A percentile compares a stretch with the other conserved stretches of the same genome.
Evolutionary conservation across 129 eudicot genomes (phyloP).

Genomic region (Sambucus nigra): DNA sequence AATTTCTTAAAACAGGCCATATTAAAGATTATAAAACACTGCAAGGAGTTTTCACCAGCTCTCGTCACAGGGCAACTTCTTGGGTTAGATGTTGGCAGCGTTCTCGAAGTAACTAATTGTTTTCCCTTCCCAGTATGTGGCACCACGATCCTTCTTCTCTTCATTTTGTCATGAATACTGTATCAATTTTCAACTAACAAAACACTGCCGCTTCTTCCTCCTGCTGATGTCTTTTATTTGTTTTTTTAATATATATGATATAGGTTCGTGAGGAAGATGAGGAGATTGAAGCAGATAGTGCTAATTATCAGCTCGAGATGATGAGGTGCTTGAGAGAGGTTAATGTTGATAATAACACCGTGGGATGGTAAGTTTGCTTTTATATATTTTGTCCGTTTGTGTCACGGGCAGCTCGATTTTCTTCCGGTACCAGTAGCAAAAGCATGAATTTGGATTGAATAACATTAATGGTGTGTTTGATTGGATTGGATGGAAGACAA

Average conservation of each 20-base stretch:
- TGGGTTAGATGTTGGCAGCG: constrained; percentile 97
- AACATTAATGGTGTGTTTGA: too few relatives aligned
- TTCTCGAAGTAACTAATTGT: constrained; percentile 97
- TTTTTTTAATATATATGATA: not conserved
- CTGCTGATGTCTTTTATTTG: not conserved
- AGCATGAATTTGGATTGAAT: too few relatives aligned
- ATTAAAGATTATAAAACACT: constrained; percentile 89
- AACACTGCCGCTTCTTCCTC: not conserved
- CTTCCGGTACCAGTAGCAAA: too few relatives aligned
- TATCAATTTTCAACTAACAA: not conserved
- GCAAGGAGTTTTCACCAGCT: constrained; percentile 88
- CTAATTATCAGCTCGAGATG: constrained; percentile 99
- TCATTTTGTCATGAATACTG: not conserved
- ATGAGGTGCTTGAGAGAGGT: constrained; percentile 99
- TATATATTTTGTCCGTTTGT: not conserved
- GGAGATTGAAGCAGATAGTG: constrained; percentile 97
- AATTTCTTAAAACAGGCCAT: constrained; percentile 48
- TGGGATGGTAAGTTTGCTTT: constrained; percentile 69
- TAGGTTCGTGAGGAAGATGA: constrained; percentile 93
- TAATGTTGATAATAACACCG: constrained; percentile 98
- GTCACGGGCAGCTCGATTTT: too few relatives aligned
- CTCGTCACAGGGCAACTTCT: constrained; percentile 95
- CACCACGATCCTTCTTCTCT: not conserved
- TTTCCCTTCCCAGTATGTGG: constrained; percentile 89
- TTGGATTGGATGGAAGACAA: too few relatives aligned